A percentile compares a stretch with the other conserved stretches of the same genome.
These are phyloP conservation scores for Kwoniella sp. DNA, from an alignment of 768 basidiomycete genomes.

Conservation along the genomic window DNA sequence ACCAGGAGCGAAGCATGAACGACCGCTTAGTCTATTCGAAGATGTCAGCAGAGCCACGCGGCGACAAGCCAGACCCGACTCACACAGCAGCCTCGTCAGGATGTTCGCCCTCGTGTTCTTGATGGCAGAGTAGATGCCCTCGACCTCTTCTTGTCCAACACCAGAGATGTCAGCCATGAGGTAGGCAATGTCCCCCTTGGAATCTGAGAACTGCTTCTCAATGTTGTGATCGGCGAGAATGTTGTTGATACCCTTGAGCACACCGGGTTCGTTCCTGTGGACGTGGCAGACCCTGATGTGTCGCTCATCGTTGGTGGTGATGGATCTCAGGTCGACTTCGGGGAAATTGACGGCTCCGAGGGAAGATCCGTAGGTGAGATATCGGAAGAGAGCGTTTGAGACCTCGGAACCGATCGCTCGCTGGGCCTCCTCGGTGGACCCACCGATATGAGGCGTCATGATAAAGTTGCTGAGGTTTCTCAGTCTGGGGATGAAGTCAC, in stretches of 20 bases:
- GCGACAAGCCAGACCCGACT: constrained; percentile 26
- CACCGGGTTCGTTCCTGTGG: constrained; percentile 72
- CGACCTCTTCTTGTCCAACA: constrained; percentile 75
- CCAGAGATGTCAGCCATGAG: constrained; percentile 95
- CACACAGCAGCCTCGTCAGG: constrained; percentile 71
- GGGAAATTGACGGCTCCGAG: constrained; percentile 97
- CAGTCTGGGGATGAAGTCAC: constrained; percentile 73
- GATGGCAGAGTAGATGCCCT: constrained; percentile 71
- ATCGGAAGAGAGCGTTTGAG: constrained; percentile 72
- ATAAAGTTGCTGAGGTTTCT: constrained; percentile 81
- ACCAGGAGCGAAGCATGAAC: no score
- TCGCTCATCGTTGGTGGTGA: constrained; percentile 72
- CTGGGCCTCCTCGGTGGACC: constrained; percentile 98
- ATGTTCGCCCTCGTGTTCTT: constrained; percentile 78
- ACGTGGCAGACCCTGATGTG: constrained; percentile 89
- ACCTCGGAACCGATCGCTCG: constrained; percentile 96
- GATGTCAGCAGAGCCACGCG: no score
- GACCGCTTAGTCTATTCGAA: no score
- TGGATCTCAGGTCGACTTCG: constrained; percentile 91
- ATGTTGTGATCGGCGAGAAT: constrained; percentile 92
- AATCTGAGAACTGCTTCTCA: constrained; percentile 97
- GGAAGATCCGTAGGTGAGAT: constrained; percentile 87
- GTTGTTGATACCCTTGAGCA: constrained; percentile 90
- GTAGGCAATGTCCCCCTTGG: constrained; percentile 59
- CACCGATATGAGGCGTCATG: constrained; percentile 97